Conservation (phyloP, 2,329 filamentous ascomycete genomes). For the Graphilbum ipis-grandicollis region DNA sequence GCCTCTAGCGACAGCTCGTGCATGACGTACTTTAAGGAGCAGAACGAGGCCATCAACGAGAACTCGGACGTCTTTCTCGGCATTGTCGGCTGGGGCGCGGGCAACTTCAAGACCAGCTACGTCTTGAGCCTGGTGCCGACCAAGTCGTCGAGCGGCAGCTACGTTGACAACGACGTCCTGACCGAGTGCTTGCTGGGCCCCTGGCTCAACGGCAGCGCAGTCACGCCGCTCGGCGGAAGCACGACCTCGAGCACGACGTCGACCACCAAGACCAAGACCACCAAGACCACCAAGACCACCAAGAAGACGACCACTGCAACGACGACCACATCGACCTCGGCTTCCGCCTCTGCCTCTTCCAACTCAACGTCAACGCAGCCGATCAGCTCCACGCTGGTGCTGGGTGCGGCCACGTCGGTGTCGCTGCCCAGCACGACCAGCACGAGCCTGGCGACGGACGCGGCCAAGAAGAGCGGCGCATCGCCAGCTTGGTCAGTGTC, state of each 20-base stretch:
- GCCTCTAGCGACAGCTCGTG: conserved; percentile 18
- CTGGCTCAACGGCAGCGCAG: neutral
- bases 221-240: neutral
- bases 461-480: neutral
- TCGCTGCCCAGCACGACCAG: too few species aligned
- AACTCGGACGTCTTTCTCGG: conserved; percentile 16
- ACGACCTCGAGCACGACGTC: neutral
- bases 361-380: neutral
- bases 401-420: neutral
- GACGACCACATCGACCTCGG: neutral
- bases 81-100: conserved; percentile 14
- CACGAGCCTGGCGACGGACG: too few species aligned
- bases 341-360: neutral
- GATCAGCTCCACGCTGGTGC: neutral
- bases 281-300: conserved; percentile 14
- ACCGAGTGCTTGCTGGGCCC: conserved; percentile 8
- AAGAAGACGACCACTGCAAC: conserved; percentile 7
- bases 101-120: conserved; percentile 12
- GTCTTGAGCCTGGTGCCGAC: conserved; percentile 14
- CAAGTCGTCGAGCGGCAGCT: conserved; percentile 3
- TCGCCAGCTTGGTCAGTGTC: too few species aligned
- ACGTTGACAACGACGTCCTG: conserved; percentile 7
- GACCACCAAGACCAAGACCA: neutral
- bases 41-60: conserved; percentile 16
- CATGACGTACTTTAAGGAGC: conserved; percentile 14